Evolutionary conservation across 129 eudicot species (phyloP).

Genomic region (Saussurea involucrata): DNA sequence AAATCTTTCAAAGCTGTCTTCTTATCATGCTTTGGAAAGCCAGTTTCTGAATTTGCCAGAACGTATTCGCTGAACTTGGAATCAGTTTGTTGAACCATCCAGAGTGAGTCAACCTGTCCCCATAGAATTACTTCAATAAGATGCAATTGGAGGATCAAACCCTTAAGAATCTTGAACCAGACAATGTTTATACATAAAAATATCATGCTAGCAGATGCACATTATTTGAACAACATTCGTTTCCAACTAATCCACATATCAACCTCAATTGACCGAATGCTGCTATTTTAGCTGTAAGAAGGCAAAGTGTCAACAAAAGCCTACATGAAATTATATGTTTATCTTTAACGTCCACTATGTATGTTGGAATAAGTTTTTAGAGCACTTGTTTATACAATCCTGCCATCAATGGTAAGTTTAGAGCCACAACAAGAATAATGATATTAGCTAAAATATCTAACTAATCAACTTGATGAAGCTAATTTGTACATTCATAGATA

Average conservation of each 20-base stretch:
- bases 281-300: background rate
- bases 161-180: background rate
- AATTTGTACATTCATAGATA: background rate
- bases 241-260: background rate
- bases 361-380: background rate
- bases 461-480: background rate
- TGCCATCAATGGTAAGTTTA: background rate
- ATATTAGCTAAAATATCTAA: background rate
- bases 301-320: background rate
- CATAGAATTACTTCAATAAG: slow-evolving; percentile 4
- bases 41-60: slow-evolving; percentile 41
- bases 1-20: slow-evolving; percentile 37
- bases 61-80: slow-evolving; percentile 40
- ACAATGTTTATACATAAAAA: background rate
- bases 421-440: background rate
- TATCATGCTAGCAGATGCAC: slow-evolving; percentile 12
- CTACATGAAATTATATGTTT: background rate
- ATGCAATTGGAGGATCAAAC: background rate
- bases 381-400: background rate
- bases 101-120: slow-evolving; percentile 10
- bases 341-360: background rate
- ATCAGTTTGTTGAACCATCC: slow-evolving; percentile 73
- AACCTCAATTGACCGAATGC: background rate
- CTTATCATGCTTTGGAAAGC: slow-evolving; percentile 46
- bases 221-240: background rate